Evolutionary conservation across 1,284 basidiomycete species (phyloP).

Genomic region (Xerocomus nothofagi): DNA sequence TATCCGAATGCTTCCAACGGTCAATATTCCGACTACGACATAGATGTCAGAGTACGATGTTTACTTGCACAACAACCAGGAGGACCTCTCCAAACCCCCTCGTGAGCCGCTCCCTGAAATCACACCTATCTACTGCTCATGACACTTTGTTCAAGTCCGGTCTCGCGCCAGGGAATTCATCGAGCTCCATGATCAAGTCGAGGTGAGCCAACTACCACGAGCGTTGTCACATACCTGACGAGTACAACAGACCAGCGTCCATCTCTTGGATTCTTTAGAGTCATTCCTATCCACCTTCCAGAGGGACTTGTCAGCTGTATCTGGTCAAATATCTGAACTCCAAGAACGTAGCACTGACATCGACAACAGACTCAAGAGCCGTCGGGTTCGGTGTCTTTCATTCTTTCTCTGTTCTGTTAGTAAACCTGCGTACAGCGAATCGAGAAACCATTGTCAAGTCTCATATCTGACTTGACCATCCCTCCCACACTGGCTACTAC

Average conservation of each 20-base stretch:
- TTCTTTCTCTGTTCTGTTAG: constrained; percentile 1
- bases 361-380: constrained; percentile 79
- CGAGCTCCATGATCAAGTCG: constrained; percentile 81
- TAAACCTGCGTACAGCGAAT: constrained; percentile 61
- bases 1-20: constrained; percentile 2
- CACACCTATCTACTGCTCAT: neutral
- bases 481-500: constrained; percentile 77
- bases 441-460: constrained; percentile 80
- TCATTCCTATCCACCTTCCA: constrained; percentile 94
- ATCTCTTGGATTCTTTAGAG: constrained; percentile 82
- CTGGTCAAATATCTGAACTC: constrained; percentile 92
- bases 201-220: constrained; percentile 37
- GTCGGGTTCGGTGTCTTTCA: constrained; percentile 57
- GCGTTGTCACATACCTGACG: constrained; percentile 5
- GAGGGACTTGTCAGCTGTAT: constrained; percentile 89
- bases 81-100: constrained; percentile 7
- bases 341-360: constrained; percentile 90
- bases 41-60: constrained; percentile 11
- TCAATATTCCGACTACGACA: constrained; percentile 3
- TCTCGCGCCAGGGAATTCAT: constrained; percentile 70
- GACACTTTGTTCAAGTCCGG: constrained; percentile 35
- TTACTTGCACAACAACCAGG: neutral
- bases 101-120: constrained; percentile 16
- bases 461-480: constrained; percentile 80
- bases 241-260: constrained; percentile 61